Conservation (phyloP, 306 rosid species). For the Rosa persica region DNA sequence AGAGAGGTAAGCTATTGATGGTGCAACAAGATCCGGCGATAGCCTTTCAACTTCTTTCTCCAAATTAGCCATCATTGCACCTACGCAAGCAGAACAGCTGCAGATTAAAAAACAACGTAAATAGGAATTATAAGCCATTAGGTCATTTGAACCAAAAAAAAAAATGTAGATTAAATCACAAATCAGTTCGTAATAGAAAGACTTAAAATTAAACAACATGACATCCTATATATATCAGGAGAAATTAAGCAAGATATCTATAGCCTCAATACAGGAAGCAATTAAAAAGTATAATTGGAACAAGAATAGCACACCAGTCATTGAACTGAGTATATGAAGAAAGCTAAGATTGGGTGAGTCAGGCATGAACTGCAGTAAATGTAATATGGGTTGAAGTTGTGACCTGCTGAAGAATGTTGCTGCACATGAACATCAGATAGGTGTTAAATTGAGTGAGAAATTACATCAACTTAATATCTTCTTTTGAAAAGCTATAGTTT, state of each 20-base stretch:
- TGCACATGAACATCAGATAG: conserved; percentile 22
- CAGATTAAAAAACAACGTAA: conserved; percentile 12
- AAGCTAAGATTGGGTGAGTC: conserved; percentile 41
- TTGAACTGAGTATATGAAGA: conserved; percentile 46
- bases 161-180: neutral
- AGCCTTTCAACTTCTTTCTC: conserved; percentile 54
- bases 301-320: conserved; percentile 56
- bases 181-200: no score
- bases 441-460: conserved; percentile 3
- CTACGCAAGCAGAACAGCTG: conserved; percentile 26
- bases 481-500: neutral
- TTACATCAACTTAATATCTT: conserved; percentile 15
- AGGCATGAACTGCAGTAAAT: conserved; percentile 38
- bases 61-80: conserved; percentile 43
- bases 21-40: conserved; percentile 48
- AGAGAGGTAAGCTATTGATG: conserved; percentile 48
- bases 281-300: conserved; percentile 4
- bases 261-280: no score
- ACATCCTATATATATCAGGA: no score
- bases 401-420: conserved; percentile 76
- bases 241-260: no score
- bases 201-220: no score
- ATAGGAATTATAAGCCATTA: neutral
- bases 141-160: no score
- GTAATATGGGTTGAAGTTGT: conserved; percentile 44